Evolutionary conservation across 345 rosid species (phyloP).

Genomic region (Tarenaya hassleriana): DNA sequence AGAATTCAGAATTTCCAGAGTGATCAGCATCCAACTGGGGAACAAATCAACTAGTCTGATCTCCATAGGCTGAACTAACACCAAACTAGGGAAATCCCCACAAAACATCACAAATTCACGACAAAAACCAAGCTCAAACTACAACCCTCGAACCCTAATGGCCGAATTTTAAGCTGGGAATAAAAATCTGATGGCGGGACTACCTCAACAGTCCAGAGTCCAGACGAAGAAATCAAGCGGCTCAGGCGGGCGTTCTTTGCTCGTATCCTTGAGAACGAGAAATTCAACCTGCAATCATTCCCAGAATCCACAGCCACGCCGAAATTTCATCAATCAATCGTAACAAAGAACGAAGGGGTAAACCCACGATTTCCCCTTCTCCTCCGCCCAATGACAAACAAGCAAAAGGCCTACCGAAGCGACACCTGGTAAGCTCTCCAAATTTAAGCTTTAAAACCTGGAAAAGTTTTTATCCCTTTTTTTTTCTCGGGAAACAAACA

Average conservation of each 20-base stretch:
- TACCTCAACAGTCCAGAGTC: constrained; percentile 99
- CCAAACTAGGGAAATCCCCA: too few relatives aligned
- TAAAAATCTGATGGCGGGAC: not conserved
- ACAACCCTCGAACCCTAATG: not conserved
- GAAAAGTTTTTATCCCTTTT: constrained; percentile 10
- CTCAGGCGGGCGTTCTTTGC: constrained; percentile 74
- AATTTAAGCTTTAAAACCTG: constrained; percentile 18
- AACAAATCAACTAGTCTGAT: too few relatives aligned
- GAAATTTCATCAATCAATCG: not conserved
- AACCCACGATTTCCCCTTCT: not conserved
- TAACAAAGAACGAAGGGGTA: not conserved
- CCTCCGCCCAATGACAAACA: not conserved
- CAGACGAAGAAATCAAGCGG: constrained; percentile 99
- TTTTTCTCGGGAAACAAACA: constrained; percentile 29
- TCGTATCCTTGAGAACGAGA: constrained; percentile 38
- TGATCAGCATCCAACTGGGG: too few relatives aligned
- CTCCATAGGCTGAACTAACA: too few relatives aligned
- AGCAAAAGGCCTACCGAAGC: constrained; percentile 20
- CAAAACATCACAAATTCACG: too few relatives aligned
- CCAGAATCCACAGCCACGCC: constrained; percentile 1
- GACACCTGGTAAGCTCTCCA: constrained; percentile 44
- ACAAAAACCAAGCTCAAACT: too few relatives aligned
- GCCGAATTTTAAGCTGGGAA: not conserved
- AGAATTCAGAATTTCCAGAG: not conserved
- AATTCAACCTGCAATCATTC: constrained; percentile 18